Percentiles rank a stretch among this genome's conserved stretches.
Conservation (phyloP, 2,329 filamentous ascomycete genomes). For the Dactylellina haptotyla region DNA sequence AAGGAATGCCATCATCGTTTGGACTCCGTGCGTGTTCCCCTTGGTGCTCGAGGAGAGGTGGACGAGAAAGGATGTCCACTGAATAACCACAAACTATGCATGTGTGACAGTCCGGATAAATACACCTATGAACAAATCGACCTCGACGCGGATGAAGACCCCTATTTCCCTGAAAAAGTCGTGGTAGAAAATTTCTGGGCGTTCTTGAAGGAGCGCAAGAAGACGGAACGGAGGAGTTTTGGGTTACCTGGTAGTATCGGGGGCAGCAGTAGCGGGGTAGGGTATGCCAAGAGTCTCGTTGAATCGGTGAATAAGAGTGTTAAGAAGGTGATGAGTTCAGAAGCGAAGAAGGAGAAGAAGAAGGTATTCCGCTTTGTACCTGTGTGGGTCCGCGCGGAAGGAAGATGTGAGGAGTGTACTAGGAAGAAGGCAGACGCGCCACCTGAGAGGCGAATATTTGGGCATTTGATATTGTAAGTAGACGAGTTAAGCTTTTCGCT, state of each 20-base stretch:
- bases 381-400: conserved; percentile 21
- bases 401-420: conserved; percentile 3
- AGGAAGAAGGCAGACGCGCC: neutral
- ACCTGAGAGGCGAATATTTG: neutral
- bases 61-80: neutral
- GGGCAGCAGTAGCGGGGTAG: neutral
- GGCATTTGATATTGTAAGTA: too few species aligned
- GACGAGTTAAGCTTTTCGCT: too few species aligned
- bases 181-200: neutral
- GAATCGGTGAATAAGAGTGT: neutral
- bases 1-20: conserved; percentile 7
- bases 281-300: neutral
- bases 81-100: conserved; percentile 22
- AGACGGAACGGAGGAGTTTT: neutral
- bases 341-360: neutral
- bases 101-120: conserved; percentile 4
- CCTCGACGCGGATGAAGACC: neutral
- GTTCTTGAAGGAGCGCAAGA: neutral
- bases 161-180: neutral
- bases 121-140: conserved; percentile 24
- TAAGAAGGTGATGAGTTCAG: neutral
- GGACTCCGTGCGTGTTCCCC: conserved; percentile 3
- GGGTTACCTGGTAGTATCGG: neutral
- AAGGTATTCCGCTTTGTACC: conserved; percentile 28
- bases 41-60: neutral